Evolutionary conservation across 371 early-diverging fungal species (phyloP), one percentile per base, ranked within the genome.

Genomic region (Mucor sp.): DNA sequence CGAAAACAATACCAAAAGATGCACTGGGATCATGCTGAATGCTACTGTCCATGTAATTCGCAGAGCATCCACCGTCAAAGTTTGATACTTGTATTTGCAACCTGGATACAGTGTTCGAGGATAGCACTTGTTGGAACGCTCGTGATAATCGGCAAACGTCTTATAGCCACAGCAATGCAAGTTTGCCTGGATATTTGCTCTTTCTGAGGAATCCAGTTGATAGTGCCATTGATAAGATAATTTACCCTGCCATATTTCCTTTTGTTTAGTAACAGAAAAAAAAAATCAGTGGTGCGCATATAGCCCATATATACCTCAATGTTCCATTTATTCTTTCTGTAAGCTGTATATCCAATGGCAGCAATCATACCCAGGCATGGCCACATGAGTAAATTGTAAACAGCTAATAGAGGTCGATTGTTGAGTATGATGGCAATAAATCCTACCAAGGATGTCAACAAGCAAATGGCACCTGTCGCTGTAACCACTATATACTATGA

Each of bases 121-220:
- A 63, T 81, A 87, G 41, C 87, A 87, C 32, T 82, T 78, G 63
- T 83, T 75, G 48, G 84, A 85, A 23, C 76, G 70, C 33, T 84
- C 83, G 32, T 86, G 84, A 35, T 76, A 85, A 63, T 87, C 87
- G 1, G 74, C 60, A 28, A 79, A 72, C 6, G 75, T 68, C 41
- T 85, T 80, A 68, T 81, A 85, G 1, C 86, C 87, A 62, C 87
- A 87, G 57, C 87, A 87, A 41, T 83, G 84, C 14, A 87, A 66
- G 56, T 79, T 79, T 61, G 78, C 71, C 65, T 83, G 81, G 7
- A 83, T 65, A 27, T 67, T 59, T 14, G 76, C 73, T 23, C 83
- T 74, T 14, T 68, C 83, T 50, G 67, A 69, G 0, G 78, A 44
- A 5, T 70, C 62, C 15, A 83, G 56, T 11, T 41, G 28, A 60